Evolutionary conservation across 179 eudicot genomes (phyloP).

Genomic region (Vitellaria paradoxa): DNA sequence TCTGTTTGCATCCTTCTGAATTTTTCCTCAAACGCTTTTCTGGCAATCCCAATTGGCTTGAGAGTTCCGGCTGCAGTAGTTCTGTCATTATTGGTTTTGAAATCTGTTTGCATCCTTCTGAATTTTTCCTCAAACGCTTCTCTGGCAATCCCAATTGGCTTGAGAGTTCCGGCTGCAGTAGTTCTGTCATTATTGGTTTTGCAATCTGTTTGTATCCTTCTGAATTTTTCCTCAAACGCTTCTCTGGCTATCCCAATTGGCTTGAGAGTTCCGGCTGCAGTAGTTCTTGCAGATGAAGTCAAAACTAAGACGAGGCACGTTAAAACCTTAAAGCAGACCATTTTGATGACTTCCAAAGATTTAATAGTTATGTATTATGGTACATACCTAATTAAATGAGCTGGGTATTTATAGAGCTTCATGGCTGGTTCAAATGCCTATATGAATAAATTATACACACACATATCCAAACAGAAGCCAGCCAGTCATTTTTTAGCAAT

Average conservation of each 20-base stretch:
- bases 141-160: neutral
- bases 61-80: conserved; percentile 1
- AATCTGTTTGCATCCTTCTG: neutral
- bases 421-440: too few species aligned
- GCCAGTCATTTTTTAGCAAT: too few species aligned
- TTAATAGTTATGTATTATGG: too few species aligned
- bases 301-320: neutral
- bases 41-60: neutral
- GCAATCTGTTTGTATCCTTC: neutral
- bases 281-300: neutral
- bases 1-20: neutral
- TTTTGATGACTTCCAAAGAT: too few species aligned
- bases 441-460: too few species aligned
- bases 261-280: neutral
- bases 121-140: neutral
- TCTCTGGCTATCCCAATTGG: neutral
- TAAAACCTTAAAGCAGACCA: too few species aligned
- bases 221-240: neutral
- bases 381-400: too few species aligned
- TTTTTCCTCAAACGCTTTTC: neutral
- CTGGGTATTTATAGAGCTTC: too few species aligned
- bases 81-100: neutral
- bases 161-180: neutral
- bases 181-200: neutral
- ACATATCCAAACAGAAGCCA: too few species aligned